phyloP scores from a whole-genome alignment of 164 flowering plant species.

The Cinnamomum micranthum region DNA sequence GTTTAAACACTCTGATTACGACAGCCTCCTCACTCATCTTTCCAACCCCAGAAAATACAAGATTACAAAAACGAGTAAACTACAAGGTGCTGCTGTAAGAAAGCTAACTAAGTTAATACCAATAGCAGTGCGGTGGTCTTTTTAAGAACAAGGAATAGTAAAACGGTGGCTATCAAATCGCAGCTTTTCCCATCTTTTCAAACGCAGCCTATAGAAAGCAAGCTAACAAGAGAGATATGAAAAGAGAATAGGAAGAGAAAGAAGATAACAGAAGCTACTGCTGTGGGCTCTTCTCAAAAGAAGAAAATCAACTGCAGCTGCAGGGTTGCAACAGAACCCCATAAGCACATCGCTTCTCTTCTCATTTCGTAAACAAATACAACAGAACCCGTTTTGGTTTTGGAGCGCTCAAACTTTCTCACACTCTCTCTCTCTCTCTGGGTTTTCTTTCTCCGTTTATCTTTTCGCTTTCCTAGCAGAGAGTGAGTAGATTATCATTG shows the following conservation, averaged over 20 bases:
- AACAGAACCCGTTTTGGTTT: background rate
- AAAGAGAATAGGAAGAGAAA: background rate
- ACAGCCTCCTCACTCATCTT: slow-evolving; percentile 13
- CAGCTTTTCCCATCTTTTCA: background rate
- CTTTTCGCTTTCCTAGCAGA: background rate
- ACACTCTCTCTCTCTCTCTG: background rate
- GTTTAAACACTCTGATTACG: slow-evolving; percentile 64
- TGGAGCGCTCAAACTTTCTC: background rate
- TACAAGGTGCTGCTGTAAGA: background rate
- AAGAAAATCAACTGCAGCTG: background rate
- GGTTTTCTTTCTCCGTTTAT: slow-evolving; percentile 9
- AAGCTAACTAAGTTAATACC: no score
- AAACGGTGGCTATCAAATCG: background rate
- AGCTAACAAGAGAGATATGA: background rate
- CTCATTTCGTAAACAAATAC: background rate
- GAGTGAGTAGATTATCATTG: slow-evolving; percentile 3
- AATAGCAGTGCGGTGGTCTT: no score
- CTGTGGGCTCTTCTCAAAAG: background rate
- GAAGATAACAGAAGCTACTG: background rate
- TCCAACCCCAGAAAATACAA: background rate
- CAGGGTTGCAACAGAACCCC: background rate
- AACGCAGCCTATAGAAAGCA: background rate
- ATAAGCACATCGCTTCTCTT: background rate
- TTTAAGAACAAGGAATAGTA: background rate
- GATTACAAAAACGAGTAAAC: background rate